A percentile compares a stretch with the other conserved stretches of the same genome.
Conservation (phyloP, 805 yeast species). For the Sungouiella thailandica region DNA sequence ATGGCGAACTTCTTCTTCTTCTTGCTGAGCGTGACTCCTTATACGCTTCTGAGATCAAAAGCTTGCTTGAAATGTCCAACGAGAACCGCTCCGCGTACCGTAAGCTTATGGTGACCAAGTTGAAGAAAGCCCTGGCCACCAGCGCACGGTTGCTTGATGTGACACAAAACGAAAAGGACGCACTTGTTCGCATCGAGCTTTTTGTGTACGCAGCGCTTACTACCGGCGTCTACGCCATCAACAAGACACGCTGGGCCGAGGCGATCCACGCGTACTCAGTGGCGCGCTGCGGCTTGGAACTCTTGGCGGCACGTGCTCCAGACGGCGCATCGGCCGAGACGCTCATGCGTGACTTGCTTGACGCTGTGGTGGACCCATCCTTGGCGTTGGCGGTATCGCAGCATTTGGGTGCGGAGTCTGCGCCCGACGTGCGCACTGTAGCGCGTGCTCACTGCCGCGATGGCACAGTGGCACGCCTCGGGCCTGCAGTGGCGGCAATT, state of each 20-base stretch:
- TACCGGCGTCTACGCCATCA: conserved; percentile 47
- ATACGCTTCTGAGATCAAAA: conserved; percentile 59
- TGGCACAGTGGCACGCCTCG: conserved; percentile 25
- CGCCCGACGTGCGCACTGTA: conserved; percentile 46
- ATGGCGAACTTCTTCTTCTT: conserved; percentile 55
- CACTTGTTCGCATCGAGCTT: conserved; percentile 23
- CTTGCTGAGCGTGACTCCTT: conserved; percentile 77
- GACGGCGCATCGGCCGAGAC: conserved; percentile 17
- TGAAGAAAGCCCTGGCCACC: conserved; percentile 55
- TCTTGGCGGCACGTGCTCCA: conserved; percentile 24
- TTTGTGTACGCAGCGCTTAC: conserved; percentile 42
- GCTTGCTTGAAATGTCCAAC: conserved; percentile 48
- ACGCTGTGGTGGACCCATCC: conserved; percentile 61
- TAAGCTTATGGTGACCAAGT: conserved; percentile 50
- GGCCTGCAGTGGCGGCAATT: conserved; percentile 38
- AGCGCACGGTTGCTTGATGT: conserved; percentile 40
- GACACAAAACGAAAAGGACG: conserved; percentile 34
- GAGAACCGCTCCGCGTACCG: conserved; percentile 44
- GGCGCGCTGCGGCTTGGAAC: conserved; percentile 59
- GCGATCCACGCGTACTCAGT: conserved; percentile 52
- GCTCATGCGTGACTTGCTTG: conserved; percentile 51
- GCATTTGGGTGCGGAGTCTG: conserved; percentile 13
- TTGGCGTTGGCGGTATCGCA: conserved; percentile 51
- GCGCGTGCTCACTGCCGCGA: conserved; percentile 41
- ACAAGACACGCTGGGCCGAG: conserved; percentile 49